Evolutionary conservation across 176 grass and related monocot genomes (phyloP), one percentile per base, ranked within the genome.

Genomic region (Aechmea fasciata): DNA sequence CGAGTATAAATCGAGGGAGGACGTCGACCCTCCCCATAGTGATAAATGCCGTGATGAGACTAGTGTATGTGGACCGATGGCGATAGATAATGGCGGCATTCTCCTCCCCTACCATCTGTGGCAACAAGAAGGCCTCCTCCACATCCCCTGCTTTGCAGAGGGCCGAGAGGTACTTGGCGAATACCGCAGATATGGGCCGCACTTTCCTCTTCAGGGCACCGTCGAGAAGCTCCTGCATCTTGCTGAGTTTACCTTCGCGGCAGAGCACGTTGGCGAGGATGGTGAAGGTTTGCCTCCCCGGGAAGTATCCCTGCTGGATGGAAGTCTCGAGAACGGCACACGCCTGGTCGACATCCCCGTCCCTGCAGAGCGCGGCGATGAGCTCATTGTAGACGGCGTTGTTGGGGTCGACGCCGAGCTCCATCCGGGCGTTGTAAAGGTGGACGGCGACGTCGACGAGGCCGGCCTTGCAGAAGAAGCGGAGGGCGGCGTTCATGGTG

Each of bases 401-500:
- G 48, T 66, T 82, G 59, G 94, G 94, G 78, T 90, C 78, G 69
- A 97, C 81, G 33, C 94, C 94, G 20, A 97, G 82, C 13, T 97
- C 86, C 71, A 65, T 55, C 63, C 86, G 82, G 11, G 83, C 90
- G 65, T 73, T 78, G 76, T 92, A 97, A 52, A 97, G 79, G 65
- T 90, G 67, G 33, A 81, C 62, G 3, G 94, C 89, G 11, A 92
- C 86, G 76, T 97, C 94, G 19, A 93, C 94, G 67, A 97, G 79
- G 20, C 94, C 94, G 13, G 94, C 89, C 61, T 97, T 97, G 80
- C 94, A 97, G 79, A 97, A 92, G 82, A 97, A 97, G 69, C 94
- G 83, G 71, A 97, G 89, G 1, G 75, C 53, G 15, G 89, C 78
- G 74, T 86, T 90, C 94, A 97, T 97, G 11, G 89, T 89, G 19